Base-by-base conservation (phyloP, 768 basidiomycete species). In the Phylloporus sp. region DNA sequence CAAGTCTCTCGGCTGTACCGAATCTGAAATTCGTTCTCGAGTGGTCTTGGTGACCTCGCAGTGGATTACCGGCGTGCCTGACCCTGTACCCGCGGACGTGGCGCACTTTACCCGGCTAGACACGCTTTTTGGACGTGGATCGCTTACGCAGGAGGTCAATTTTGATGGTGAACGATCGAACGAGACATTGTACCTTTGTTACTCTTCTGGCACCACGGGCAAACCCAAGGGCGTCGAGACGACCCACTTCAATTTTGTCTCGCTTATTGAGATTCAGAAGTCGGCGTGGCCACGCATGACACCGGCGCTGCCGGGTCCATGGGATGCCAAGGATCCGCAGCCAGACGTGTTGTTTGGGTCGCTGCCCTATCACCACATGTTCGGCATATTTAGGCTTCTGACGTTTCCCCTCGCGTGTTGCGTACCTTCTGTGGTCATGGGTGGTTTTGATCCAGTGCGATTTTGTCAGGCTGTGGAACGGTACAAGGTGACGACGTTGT, bases 191-290 rank as follows among this genome's bases (percentile, higher is more conserved):
- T 79, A 79, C 53, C 58, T 89, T 31, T 87, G 83, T 48, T 88
- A 88, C 47, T 71, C 67, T 6, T 69, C 67, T 61, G 88, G 88
- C 5, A 90, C 88, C 1, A 88, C 85, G 0, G 86, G 88, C 2
- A 80, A 81, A 52, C 82, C 89, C 3, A 92, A 91, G 65, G 89
- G 78, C 6, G 77, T 80, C 17, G 68, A 74, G 78, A 83, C 82
- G 0, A 84, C 81, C 0, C 83, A 84, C 60, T 71, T 76, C 48
- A 91, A 91, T 55, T 62, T 91, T 38, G 79, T 76, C 1, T 71
- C 80, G 9, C 71, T 84, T 40, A 55, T 83, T 5, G 70, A 75
- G 38, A 81, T 81, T 17, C 63, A 81, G 29, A 62, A 53, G 24
- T 56, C 70, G 5, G 66, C 66, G 1, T 81, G 81, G 59, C 74